phyloP scores from a whole-genome alignment of 2,329 filamentous ascomycete species.

The Diplodia mutila region DNA sequence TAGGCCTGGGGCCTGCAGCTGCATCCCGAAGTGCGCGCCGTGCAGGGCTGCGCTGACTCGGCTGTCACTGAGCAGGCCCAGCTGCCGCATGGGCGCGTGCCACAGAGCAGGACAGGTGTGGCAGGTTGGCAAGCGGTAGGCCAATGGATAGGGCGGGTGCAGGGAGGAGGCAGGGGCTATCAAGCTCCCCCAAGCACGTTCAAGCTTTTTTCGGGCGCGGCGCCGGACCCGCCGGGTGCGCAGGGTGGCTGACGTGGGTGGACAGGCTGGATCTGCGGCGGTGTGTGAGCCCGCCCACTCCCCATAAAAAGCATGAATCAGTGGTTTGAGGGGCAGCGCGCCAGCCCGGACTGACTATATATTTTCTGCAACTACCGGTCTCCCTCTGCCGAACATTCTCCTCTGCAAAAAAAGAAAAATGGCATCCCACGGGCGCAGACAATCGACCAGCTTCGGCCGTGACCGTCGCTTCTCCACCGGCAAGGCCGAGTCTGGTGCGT shows the following conservation, averaged over 20 bases:
- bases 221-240: slow-evolving; percentile 16
- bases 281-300: slow-evolving; percentile 4
- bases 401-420: slow-evolving; percentile 3
- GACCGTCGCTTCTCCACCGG: slow-evolving; percentile 24
- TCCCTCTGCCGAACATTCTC: background rate
- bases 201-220: slow-evolving; percentile 17
- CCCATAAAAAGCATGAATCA: slow-evolving; percentile 22
- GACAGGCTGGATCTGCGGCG: slow-evolving; percentile 18
- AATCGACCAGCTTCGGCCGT: slow-evolving; percentile 23
- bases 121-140: too few species aligned
- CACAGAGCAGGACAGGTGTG: background rate
- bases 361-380: slow-evolving; percentile 5
- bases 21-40: background rate
- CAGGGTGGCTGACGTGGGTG: slow-evolving; percentile 20
- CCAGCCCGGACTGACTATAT: slow-evolving; percentile 1
- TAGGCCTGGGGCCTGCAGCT: background rate
- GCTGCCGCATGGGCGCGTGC: background rate
- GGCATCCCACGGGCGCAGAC: slow-evolving; percentile 15
- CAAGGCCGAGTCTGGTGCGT: slow-evolving; percentile 23
- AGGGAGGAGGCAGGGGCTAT: background rate
- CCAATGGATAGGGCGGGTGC: too few species aligned
- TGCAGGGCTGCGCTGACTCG: slow-evolving; percentile 8
- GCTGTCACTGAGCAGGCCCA: background rate
- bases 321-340: slow-evolving; percentile 6
- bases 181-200: slow-evolving; percentile 22